Percentiles rank a stretch among this genome's conserved stretches.
Conservation (phyloP, 75 land plant species). For the Pinus taeda region DNA sequence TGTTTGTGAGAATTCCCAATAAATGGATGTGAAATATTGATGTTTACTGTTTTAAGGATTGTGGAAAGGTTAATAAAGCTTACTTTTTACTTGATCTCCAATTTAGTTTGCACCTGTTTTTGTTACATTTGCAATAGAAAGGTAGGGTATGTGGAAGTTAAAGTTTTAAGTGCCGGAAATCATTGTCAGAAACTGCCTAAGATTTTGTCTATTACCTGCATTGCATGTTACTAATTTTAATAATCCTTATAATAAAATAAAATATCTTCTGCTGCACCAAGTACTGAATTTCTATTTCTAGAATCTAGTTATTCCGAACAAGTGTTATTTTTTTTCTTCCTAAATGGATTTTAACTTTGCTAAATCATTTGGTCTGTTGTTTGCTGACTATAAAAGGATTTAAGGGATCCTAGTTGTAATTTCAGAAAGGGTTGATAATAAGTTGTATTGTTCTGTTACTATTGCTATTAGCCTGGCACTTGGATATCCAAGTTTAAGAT, state of each 20-base stretch:
- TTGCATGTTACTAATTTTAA: neutral
- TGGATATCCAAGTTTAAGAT: neutral
- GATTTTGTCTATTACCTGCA: neutral
- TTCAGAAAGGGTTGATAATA: neutral
- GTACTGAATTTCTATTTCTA: neutral
- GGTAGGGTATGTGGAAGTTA: neutral
- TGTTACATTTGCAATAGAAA: neutral
- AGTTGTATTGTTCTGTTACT: neutral
- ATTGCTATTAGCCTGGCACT: neutral
- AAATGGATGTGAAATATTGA: neutral
- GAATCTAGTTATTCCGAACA: slow-evolving; percentile 2
- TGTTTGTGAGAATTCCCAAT: no score
- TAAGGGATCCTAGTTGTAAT: neutral
- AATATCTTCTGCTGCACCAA: neutral
- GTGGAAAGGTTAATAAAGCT: neutral
- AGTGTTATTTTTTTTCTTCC: no score
- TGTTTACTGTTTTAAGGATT: neutral
- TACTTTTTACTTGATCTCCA: neutral
- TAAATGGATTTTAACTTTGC: neutral
- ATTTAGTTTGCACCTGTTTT: neutral
- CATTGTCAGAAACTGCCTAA: neutral
- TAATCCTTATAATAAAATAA: neutral
- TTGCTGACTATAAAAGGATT: neutral
- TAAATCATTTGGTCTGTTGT: neutral
- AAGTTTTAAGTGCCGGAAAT: neutral